These are phyloP conservation scores for Kodamaea jinghongensis DNA, from an alignment of 805 yeast species.

Conservation along the genomic window DNA sequence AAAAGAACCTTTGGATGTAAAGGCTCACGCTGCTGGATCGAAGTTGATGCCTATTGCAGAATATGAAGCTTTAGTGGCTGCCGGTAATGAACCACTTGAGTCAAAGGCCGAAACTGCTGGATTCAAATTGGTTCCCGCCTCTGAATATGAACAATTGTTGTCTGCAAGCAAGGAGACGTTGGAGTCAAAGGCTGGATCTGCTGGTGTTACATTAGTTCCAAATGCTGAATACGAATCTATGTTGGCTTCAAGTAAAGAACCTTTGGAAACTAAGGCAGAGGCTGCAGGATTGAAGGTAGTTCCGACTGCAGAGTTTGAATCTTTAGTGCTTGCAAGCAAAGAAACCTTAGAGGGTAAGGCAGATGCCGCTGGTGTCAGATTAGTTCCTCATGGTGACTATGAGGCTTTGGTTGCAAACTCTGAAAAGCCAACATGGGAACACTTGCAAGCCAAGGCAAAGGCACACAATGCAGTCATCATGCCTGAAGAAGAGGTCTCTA, in stretches of 20 bases:
- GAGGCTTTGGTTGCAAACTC: conserved; percentile 13
- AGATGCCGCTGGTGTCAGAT: conserved; percentile 26
- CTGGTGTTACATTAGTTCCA: conserved; percentile 2
- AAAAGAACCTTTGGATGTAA: conserved; percentile 19
- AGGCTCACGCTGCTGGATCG: conserved; percentile 22
- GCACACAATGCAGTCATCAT: conserved; percentile 8
- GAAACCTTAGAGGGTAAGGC: conserved; percentile 12
- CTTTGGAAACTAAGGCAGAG: conserved; percentile 16
- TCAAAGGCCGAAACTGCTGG: conserved; percentile 23
- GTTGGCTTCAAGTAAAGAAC: conserved; percentile 28
- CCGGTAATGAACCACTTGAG: conserved; percentile 25
- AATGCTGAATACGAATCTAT: neutral
- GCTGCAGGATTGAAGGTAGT: conserved; percentile 2
- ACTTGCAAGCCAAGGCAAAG: conserved; percentile 10
- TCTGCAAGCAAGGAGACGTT: conserved; percentile 32
- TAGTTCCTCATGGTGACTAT: conserved; percentile 12
- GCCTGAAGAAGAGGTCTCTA: conserved; percentile 2
- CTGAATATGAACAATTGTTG: conserved; percentile 16
- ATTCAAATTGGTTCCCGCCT: conserved; percentile 12
- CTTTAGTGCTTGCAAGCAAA: neutral
- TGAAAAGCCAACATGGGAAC: conserved; percentile 18
- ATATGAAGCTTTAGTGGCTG: conserved; percentile 20
- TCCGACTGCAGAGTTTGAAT: neutral
- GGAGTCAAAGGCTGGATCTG: conserved; percentile 12
- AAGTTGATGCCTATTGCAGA: conserved; percentile 14